Percentiles rank a stretch among this genome's conserved stretches.
Conservation (phyloP, 768 basidiomycete genomes). For the Rhizopogon salebrosus region DNA sequence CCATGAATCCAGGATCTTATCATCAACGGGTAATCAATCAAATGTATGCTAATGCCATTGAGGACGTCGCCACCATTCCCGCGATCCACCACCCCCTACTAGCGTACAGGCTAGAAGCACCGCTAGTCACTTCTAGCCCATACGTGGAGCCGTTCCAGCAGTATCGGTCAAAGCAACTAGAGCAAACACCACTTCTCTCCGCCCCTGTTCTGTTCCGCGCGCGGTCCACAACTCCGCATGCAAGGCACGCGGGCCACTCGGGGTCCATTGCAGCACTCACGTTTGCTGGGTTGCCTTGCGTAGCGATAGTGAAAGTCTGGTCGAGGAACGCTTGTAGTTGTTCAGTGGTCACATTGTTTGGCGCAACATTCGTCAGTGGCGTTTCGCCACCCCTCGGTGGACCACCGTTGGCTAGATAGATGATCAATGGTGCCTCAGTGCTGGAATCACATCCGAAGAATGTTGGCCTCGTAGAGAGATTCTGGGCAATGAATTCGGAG, state of each 20-base stretch:
- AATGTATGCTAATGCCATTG: not conserved
- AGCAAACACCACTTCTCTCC: constrained; percentile 2
- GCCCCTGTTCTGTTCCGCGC: constrained; percentile 15
- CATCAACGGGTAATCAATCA: not conserved
- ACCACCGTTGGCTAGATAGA: constrained; percentile 51
- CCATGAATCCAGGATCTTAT: no score
- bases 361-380: constrained; percentile 28
- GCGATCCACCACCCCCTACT: not conserved
- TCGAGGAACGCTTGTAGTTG: constrained; percentile 36
- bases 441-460: constrained; percentile 31
- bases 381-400: constrained; percentile 30
- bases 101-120: not conserved
- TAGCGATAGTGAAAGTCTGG: constrained; percentile 34
- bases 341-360: constrained; percentile 1
- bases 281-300: constrained; percentile 29
- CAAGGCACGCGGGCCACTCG: constrained; percentile 38
- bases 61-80: not conserved
- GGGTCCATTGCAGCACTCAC: constrained; percentile 20
- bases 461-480: constrained; percentile 23
- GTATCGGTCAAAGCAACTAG: constrained; percentile 22
- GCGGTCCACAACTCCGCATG: constrained; percentile 43
- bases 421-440: constrained; percentile 36
- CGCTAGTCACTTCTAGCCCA: not conserved
- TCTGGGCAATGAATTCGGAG: constrained; percentile 23
- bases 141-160: constrained; percentile 5